Conservation (phyloP, 495 filamentous ascomycete genomes). For the Geoglossum glabrum region DNA sequence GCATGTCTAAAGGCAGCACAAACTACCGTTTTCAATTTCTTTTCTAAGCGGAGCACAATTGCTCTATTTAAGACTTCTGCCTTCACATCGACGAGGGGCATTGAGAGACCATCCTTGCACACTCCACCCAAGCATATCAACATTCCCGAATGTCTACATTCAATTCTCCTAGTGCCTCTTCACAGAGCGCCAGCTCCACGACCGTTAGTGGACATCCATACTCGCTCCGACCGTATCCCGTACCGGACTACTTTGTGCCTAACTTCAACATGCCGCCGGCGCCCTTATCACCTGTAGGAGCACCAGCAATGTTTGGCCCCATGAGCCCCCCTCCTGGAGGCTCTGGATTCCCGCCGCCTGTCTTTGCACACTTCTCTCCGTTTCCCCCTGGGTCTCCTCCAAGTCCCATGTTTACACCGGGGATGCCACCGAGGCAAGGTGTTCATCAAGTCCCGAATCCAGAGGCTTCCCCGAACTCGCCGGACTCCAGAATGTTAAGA, state of each 20-base stretch:
- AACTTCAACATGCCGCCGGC: background rate
- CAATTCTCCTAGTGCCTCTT: background rate
- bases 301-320: background rate
- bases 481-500: background rate
- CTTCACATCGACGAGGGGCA: background rate
- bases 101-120: background rate
- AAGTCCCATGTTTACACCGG: background rate
- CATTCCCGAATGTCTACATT: background rate
- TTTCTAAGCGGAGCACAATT: background rate
- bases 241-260: background rate
- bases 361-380: background rate
- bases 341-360: background rate
- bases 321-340: background rate
- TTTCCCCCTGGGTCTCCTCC: background rate
- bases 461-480: background rate
- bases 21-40: background rate
- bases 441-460: background rate
- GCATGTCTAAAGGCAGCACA: background rate
- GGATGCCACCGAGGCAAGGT: background rate
- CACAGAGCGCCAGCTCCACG: background rate
- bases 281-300: background rate
- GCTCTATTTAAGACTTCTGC: background rate
- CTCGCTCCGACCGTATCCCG: background rate
- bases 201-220: background rate
- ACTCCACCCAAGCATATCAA: background rate